A percentile compares a stretch with the other conserved stretches of the same genome.
Conservation (phyloP, 352 stramenopile species). For the Globisporangium echinulatum region DNA sequence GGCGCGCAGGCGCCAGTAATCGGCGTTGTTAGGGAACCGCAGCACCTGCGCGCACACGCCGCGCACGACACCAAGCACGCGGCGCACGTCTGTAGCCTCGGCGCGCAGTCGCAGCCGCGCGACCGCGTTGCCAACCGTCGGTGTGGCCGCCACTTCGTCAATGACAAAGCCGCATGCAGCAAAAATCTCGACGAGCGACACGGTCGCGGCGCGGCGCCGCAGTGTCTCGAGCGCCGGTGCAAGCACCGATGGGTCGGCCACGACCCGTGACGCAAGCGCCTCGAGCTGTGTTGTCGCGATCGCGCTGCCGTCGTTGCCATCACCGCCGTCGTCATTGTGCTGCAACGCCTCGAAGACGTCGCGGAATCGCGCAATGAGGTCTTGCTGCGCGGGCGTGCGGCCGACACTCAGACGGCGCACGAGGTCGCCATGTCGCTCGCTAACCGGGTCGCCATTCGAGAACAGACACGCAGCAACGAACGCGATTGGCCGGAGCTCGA, state of each 20-base stretch:
- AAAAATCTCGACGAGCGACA: conserved; percentile 58
- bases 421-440: conserved; percentile 46
- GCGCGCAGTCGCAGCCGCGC: conserved; percentile 47
- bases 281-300: conserved; percentile 42
- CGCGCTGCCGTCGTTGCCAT: conserved; percentile 9
- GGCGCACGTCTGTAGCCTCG: conserved; percentile 40
- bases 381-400: conserved; percentile 41
- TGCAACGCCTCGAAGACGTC: conserved; percentile 48
- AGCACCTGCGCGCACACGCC: conserved; percentile 65
- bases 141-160: conserved; percentile 49
- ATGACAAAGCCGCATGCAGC: conserved; percentile 59
- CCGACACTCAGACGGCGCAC: conserved; percentile 50
- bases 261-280: conserved; percentile 36
- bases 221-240: conserved; percentile 33
- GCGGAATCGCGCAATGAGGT: conserved; percentile 58
- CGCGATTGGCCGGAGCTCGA: conserved; percentile 48
- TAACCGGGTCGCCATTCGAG: conserved; percentile 47
- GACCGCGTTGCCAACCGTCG: conserved; percentile 48
- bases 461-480: conserved; percentile 67
- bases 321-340: not conserved
- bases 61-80: conserved; percentile 39
- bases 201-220: conserved; percentile 32
- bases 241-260: conserved; percentile 29
- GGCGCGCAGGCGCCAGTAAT: conserved; percentile 62
- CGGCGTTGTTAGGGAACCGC: conserved; percentile 60